Conservation (phyloP, 202 grass and related monocot species). For the Thinopyrum obtusiflorum region DNA sequence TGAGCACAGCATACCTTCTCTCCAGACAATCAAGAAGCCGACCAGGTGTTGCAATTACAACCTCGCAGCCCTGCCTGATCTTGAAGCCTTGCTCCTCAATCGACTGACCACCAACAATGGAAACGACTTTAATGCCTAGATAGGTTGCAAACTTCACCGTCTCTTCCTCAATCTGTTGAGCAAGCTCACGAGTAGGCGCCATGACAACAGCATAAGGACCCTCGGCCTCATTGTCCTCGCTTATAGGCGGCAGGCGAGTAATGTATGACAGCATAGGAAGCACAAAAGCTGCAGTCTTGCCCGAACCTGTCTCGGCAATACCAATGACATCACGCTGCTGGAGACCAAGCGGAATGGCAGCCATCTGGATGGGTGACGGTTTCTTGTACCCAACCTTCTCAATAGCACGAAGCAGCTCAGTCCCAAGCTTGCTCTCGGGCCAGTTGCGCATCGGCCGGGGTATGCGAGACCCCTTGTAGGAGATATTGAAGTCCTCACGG, state of each 20-base stretch:
- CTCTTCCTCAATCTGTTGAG: constrained; percentile 96
- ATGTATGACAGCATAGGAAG: constrained; percentile 96
- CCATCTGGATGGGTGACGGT: constrained; percentile 92
- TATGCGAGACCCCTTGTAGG: constrained; percentile 88
- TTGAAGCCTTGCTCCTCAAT: constrained; percentile 92
- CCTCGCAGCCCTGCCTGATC: constrained; percentile 88
- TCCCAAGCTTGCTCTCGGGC: constrained; percentile 72
- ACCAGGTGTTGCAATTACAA: constrained; percentile 93
- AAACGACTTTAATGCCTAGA: constrained; percentile 89
- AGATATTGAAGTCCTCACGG: constrained; percentile 90
- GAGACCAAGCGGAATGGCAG: constrained; percentile 84
- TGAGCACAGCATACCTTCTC: constrained; percentile 88
- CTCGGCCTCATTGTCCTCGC: constrained; percentile 85
- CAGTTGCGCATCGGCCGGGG: constrained; percentile 83
- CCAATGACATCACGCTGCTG: constrained; percentile 99
- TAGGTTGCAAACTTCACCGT: constrained; percentile 88
- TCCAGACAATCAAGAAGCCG: constrained; percentile 92
- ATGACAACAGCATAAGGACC: constrained; percentile 96
- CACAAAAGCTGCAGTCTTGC: constrained; percentile 93
- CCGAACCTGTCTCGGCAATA: constrained; percentile 89
- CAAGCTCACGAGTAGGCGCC: constrained; percentile 93
- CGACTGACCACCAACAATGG: constrained; percentile 87
- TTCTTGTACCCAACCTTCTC: constrained; percentile 75
- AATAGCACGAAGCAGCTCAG: constrained; percentile 70
- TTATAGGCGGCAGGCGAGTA: constrained; percentile 80